These are phyloP conservation scores for Cercospora nicotianae DNA, from an alignment of 2,329 filamentous ascomycete species.

Conservation along the genomic window DNA sequence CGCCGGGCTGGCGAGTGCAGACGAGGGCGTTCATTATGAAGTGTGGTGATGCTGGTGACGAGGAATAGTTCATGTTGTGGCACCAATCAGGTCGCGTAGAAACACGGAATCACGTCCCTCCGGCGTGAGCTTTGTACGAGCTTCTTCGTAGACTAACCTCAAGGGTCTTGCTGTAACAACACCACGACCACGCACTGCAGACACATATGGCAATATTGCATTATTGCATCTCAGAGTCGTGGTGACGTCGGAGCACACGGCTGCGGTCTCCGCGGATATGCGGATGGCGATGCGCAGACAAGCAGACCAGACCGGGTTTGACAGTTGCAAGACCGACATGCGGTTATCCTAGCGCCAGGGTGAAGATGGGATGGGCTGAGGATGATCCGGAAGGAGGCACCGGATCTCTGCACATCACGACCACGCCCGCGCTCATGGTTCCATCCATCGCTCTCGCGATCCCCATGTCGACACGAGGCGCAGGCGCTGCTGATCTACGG, in stretches of 20 bases:
- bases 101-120: background rate
- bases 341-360: background rate
- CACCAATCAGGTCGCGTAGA: background rate
- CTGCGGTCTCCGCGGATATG: background rate
- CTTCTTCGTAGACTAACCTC: background rate
- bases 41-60: background rate
- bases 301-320: background rate
- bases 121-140: background rate
- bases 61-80: background rate
- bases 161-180: background rate
- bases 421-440: background rate
- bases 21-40: background rate
- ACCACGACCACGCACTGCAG: background rate
- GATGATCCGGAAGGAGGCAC: conserved; percentile 8
- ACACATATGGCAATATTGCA: background rate
- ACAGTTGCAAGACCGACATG: conserved; percentile 7
- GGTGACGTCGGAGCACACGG: background rate
- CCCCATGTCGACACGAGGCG: background rate
- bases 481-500: background rate
- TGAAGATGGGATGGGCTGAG: background rate
- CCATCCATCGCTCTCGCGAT: background rate
- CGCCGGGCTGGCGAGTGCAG: background rate
- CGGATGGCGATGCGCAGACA: background rate
- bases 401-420: conserved; percentile 1
- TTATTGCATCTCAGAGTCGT: background rate